Base-by-base conservation (phyloP, 192 early-diverging fungal species). In the Coemansia sp. region DNA sequence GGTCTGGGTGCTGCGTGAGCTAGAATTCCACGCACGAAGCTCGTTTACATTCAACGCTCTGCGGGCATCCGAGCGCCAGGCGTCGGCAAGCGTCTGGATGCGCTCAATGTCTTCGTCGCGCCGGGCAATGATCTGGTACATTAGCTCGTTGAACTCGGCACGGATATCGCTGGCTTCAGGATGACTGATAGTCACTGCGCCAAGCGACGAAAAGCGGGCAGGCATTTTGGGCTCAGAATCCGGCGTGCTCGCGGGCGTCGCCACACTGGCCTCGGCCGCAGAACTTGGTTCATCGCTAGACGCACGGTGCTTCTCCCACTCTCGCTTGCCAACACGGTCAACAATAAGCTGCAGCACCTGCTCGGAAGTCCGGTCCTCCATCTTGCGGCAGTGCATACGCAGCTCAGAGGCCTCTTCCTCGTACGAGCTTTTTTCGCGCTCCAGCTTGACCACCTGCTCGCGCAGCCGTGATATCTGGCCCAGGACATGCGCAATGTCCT, bases 151-250 rank as follows among this genome's bases (percentile, higher is more conserved):
- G 48, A 80, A 80, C 59, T 80, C 77, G 23, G 72, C 55, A 35
- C 77, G 77, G 41, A 80, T 80, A 45, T 80, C 77, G 65, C 62
- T 60, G 19, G 77, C 77, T 53, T 80, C 70, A 1, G 77, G 77
- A 37, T 80, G 77, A 56, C 77, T 74, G 58, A 80, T 39, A 6
- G 67, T 21, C 29, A 80, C 54, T 14, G 65, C 29, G 41, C 71
- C 59, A 5, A 71, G 25, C 11, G 60, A 41, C 11, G 69, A 57
- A 68, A 70, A 70, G 23, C 61, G 65, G 22, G 65, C 25, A n/a
- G 62, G 59, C 23, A 62, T 5, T 29, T 53, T 60, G 39, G 37
- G 39, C 4, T 61, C 63, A 3, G 27, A n/a, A 35, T 15, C 53
- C 14, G 41, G 45, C 22, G 35, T 25, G 37, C 24, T 24, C 21